phyloP scores from a whole-genome alignment of 2,329 filamentous ascomycete genomes.

The Ascochyta koolunga region DNA sequence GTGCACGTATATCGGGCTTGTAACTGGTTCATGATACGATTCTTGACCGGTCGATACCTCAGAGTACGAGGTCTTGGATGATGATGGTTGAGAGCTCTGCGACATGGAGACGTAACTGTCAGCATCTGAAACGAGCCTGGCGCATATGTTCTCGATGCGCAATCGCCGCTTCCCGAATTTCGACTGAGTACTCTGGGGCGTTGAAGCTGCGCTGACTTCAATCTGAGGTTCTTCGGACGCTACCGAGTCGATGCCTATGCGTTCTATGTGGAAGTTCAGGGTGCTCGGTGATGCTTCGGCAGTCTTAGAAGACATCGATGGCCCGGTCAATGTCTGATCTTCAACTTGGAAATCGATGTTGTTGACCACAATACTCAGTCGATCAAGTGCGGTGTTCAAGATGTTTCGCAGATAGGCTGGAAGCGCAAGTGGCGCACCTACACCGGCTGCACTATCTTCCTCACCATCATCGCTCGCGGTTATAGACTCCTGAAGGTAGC shows the following conservation, averaged over 20 bases:
- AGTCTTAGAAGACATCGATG: conserved; percentile 59
- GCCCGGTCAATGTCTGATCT: conserved; percentile 54
- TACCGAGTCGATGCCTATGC: conserved; percentile 71
- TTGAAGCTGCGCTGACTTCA: conserved; percentile 24
- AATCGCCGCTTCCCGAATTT: conserved; percentile 71
- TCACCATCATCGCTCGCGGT: conserved; percentile 66
- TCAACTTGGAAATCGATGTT: conserved; percentile 71
- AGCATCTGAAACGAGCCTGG: conserved; percentile 70
- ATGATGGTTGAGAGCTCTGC: conserved; percentile 64
- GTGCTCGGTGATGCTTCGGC: conserved; percentile 61
- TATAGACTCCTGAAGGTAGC: conserved; percentile 67
- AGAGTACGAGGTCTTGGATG: conserved; percentile 61
- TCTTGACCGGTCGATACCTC: conserved; percentile 30
- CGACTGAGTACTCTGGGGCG: conserved; percentile 38
- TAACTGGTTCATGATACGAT: conserved; percentile 25
- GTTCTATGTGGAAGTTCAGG: conserved; percentile 68
- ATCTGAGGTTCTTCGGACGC: conserved; percentile 33
- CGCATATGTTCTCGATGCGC: conserved; percentile 67
- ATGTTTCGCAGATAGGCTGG: conserved; percentile 74
- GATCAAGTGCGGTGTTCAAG: conserved; percentile 75
- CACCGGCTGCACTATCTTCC: conserved; percentile 68
- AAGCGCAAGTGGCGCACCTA: conserved; percentile 71
- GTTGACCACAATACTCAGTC: conserved; percentile 69
- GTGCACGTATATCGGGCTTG: background rate
- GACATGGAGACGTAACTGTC: conserved; percentile 68